Percentiles rank a stretch among this genome's conserved stretches.
These are phyloP conservation scores for Talaromyces wortmannii DNA, from an alignment of 495 filamentous ascomycete species.

Conservation along the genomic window DNA sequence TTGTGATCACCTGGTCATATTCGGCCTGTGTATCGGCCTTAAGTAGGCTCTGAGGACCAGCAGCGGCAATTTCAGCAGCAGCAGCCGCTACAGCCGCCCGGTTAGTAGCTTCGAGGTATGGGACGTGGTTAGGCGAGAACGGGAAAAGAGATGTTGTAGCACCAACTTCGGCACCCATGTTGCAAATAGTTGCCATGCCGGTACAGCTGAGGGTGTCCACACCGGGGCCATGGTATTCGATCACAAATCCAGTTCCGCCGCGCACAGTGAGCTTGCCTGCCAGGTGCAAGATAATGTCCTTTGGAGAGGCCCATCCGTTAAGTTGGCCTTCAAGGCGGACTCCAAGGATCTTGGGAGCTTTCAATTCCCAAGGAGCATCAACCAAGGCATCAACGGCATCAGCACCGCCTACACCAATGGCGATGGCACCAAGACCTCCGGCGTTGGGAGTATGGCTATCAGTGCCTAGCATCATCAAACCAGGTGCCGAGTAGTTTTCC, in stretches of 20 bases:
- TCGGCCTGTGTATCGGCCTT: constrained; percentile 70
- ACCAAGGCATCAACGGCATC: constrained; percentile 97
- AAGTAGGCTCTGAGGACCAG: constrained; percentile 50
- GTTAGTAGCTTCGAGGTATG: constrained; percentile 80
- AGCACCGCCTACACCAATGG: constrained; percentile 95
- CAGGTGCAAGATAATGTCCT: constrained; percentile 88
- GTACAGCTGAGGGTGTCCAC: constrained; percentile 85
- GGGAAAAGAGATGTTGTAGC: constrained; percentile 95
- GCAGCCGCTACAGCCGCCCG: constrained; percentile 63
- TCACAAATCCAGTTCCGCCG: constrained; percentile 88
- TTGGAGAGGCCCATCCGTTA: constrained; percentile 85
- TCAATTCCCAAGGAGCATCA: constrained; percentile 94
- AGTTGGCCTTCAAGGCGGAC: constrained; percentile 80
- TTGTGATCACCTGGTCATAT: constrained; percentile 89
- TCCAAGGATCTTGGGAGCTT: constrained; percentile 84
- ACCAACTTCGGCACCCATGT: constrained; percentile 92
- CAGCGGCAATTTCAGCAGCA: constrained; percentile 47
- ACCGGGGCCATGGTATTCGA: constrained; percentile 89
- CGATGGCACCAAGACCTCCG: constrained; percentile 87
- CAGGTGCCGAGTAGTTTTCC: constrained; percentile 96
- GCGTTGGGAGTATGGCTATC: constrained; percentile 98
- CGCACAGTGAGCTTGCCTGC: constrained; percentile 89
- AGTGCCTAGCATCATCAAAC: constrained; percentile 98
- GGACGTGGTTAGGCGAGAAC: constrained; percentile 60
- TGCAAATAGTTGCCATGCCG: constrained; percentile 87